A percentile compares a stretch with the other conserved stretches of the same genome.
Evolutionary conservation across 768 basidiomycete genomes (phyloP).

Genomic region (Macrolepiota fuliginosa): DNA sequence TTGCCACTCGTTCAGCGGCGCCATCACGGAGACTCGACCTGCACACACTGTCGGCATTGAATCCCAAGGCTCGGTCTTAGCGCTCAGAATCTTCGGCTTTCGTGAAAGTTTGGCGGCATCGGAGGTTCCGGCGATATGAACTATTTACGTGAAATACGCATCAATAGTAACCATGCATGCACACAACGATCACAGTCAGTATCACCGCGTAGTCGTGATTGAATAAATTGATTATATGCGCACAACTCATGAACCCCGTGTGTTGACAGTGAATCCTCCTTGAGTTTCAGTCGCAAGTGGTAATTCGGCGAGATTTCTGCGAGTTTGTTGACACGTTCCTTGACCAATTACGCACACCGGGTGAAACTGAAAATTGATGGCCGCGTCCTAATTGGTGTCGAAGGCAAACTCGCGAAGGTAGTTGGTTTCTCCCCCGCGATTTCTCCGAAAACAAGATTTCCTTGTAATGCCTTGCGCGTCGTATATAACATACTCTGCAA

Average conservation of each 20-base stretch:
- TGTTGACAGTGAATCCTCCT: not conserved
- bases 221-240: not conserved
- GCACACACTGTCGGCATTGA: not conserved
- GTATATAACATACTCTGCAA: not conserved
- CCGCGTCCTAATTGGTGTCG: not conserved
- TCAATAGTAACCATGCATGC: not conserved
- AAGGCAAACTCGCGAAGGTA: not conserved
- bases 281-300: not conserved
- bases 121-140: conserved; percentile 4
- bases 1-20: not conserved
- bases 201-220: not conserved
- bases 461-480: not conserved
- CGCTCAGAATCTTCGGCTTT: not conserved
- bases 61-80: not conserved
- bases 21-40: not conserved
- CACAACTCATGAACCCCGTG: not conserved
- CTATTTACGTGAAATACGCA: not conserved
- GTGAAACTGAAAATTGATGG: not conserved
- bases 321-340: not conserved
- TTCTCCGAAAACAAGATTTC: not conserved
- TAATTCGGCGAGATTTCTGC: conserved; percentile 12
- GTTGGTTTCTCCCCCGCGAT: not conserved
- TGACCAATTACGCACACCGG: not conserved
- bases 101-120: not conserved
- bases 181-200: not conserved